Base-by-base conservation (phyloP, 2,329 filamentous ascomycete genomes). In the Fusarium fujikuroi region DNA sequence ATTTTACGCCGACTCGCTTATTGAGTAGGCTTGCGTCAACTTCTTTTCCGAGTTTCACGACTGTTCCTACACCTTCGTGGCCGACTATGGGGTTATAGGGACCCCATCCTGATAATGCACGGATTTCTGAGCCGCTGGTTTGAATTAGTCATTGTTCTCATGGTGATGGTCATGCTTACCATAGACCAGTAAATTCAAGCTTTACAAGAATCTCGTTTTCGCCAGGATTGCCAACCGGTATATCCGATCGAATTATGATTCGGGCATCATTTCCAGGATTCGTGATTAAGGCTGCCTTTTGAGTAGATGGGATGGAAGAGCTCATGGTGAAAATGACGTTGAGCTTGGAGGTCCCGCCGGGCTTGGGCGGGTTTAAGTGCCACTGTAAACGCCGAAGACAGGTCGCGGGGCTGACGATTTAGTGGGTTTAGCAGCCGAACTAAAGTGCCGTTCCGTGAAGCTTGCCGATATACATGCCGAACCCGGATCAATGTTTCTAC, bases 1-100 rank as follows among this genome's bases (percentile, higher is more conserved):
- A 86, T 66, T 85, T 85, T 1, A 85, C 79, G 2, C 84, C 84
- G 0, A 85, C 84, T 5, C 81, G 66, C 25, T 80, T 80, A 3
- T 76, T 76, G 9, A 85, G 36, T 7, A 85, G 28, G 0, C 63
- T 68, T 0, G 68, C 11, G 0, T 78, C 63, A 1, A 80, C 83
- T 0, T 63, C 62, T 0, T 77, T 37, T 0, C 84, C 84, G 0
- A 81, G 15, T 23, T 76, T 76, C 4, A 80, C 77, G 2, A 81
- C 76, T 0, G 28, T 73, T 6, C 80, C 80, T 2, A 81, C 70
- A 1, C 80, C 80, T 64, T 81, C 80, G 19, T 81, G 80, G 8
- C 80, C 79, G 3, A 81, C 61, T 8, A 81, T 66, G 1, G 63
- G 39, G 11, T 68, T 37, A 40, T 81, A 81, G 0, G 69, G 60